Evolutionary conservation across 768 basidiomycete species (phyloP).

Genomic region (Tricholoma matsutake): DNA sequence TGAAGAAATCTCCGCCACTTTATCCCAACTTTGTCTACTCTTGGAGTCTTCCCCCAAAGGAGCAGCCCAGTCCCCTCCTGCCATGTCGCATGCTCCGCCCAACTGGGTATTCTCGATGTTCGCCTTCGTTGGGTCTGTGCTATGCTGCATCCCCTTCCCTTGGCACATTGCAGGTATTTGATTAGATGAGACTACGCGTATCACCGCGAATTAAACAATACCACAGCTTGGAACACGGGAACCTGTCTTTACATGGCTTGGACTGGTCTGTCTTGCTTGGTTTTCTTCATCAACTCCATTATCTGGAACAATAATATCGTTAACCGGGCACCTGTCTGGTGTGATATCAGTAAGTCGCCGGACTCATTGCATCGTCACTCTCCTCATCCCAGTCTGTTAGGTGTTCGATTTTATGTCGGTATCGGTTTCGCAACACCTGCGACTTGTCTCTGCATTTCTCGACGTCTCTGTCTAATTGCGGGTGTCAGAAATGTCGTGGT

Average conservation of each 20-base stretch:
- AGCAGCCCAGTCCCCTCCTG: constrained; percentile 7
- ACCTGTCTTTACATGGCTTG: constrained; percentile 74
- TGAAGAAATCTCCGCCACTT: constrained; percentile 19
- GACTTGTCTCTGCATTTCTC: constrained; percentile 55
- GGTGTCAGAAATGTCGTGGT: constrained; percentile 48
- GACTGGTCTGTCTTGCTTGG: constrained; percentile 57
- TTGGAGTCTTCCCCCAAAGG: constrained; percentile 16
- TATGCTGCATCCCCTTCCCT: constrained; percentile 56
- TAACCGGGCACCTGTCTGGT: constrained; percentile 59
- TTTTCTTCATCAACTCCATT: constrained; percentile 61
- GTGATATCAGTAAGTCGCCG: constrained; percentile 49
- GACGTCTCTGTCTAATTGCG: constrained; percentile 62
- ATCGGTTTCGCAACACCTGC: constrained; percentile 47
- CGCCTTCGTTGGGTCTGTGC: constrained; percentile 56
- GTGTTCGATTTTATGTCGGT: constrained; percentile 45
- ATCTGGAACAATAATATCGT: constrained; percentile 63
- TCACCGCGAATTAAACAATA: neutral
- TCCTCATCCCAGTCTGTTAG: constrained; percentile 20
- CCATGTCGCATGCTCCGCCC: constrained; percentile 34
- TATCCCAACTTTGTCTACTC: constrained; percentile 32
- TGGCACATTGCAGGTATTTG: constrained; percentile 63
- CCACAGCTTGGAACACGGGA: constrained; percentile 27
- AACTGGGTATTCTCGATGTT: constrained; percentile 46
- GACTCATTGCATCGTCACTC: neutral
- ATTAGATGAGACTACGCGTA: neutral